Evolutionary conservation across 495 filamentous ascomycete species (phyloP).

Genomic region (Lasiosphaeriaceae sp.): DNA sequence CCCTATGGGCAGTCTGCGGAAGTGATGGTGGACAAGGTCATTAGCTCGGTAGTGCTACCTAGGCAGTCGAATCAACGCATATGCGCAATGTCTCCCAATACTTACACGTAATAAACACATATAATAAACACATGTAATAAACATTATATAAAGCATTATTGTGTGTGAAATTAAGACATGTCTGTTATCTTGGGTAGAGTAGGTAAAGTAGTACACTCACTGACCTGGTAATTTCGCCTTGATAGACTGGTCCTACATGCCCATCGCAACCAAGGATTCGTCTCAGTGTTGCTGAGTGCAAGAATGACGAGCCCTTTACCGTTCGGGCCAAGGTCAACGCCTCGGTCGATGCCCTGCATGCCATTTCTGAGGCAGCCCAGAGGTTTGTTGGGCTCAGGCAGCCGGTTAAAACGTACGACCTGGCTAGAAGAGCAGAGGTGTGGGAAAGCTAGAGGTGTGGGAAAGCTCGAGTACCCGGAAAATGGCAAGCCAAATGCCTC

Average conservation of each 20-base stretch:
- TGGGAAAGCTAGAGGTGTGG: not conserved
- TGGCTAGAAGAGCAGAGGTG: not conserved
- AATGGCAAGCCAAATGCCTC: not conserved
- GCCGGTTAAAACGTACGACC: conserved; percentile 4
- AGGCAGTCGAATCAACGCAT: no score
- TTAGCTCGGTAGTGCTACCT: no score
- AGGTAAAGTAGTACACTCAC: not conserved
- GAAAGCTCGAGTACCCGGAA: conserved; percentile 7
- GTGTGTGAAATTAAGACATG: not conserved
- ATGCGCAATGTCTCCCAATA: no score
- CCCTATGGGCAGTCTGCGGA: no score
- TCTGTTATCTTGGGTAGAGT: no score
- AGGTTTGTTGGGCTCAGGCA: not conserved
- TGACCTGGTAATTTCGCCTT: not conserved
- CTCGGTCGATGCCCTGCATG: conserved; percentile 1
- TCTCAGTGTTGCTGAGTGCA: no score
- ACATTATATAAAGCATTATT: no score
- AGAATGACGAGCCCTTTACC: conserved; percentile 1
- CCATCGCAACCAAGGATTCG: not conserved
- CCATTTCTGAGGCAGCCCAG: not conserved
- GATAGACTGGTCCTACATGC: not conserved
- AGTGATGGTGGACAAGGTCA: no score
- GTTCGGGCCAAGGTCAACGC: conserved; percentile 4
- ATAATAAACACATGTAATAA: no score
- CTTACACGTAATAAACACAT: no score